These are phyloP conservation scores for Grammothele lineata DNA, from an alignment of 768 basidiomycete species.

Conservation along the genomic window DNA sequence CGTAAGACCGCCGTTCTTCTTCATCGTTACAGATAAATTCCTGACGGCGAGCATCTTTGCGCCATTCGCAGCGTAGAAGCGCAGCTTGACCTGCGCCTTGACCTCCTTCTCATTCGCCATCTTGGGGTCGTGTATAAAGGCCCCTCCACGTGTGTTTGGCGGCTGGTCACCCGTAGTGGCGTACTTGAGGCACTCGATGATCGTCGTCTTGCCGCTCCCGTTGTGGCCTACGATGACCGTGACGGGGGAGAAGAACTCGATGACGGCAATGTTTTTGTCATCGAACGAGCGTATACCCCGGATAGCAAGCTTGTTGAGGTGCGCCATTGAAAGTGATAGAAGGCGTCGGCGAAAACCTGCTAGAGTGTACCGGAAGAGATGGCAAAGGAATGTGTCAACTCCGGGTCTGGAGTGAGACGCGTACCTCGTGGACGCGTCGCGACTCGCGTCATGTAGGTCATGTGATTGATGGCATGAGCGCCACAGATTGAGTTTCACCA, in stretches of 20 bases:
- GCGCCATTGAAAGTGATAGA: conserved; percentile 49
- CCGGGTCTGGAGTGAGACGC: background rate
- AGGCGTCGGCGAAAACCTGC: no score
- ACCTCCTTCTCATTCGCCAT: conserved; percentile 99
- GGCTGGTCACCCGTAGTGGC: conserved; percentile 98
- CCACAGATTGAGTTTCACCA: background rate
- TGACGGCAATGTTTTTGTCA: conserved; percentile 88
- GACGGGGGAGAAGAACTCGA: conserved; percentile 96
- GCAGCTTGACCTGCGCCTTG: conserved; percentile 94
- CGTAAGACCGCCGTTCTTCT: conserved; percentile 82
- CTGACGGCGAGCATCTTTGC: conserved; percentile 86
- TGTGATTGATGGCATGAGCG: background rate
- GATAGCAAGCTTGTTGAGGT: conserved; percentile 89
- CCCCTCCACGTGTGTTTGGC: conserved; percentile 96
- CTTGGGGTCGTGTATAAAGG: conserved; percentile 97
- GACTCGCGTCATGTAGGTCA: background rate
- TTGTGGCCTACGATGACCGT: conserved; percentile 99
- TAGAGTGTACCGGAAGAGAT: background rate
- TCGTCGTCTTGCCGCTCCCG: conserved; percentile 97
- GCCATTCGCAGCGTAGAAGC: conserved; percentile 89
- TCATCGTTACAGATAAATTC: conserved; percentile 87
- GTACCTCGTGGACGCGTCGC: conserved; percentile 2
- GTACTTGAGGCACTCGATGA: conserved; percentile 99
- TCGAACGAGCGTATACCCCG: conserved; percentile 94
- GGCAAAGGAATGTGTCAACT: no score